A percentile compares a stretch with the other conserved stretches of the same genome.
Evolutionary conservation across 345 rosid species (phyloP).

Genomic region (Abelmoschus esculentus): DNA sequence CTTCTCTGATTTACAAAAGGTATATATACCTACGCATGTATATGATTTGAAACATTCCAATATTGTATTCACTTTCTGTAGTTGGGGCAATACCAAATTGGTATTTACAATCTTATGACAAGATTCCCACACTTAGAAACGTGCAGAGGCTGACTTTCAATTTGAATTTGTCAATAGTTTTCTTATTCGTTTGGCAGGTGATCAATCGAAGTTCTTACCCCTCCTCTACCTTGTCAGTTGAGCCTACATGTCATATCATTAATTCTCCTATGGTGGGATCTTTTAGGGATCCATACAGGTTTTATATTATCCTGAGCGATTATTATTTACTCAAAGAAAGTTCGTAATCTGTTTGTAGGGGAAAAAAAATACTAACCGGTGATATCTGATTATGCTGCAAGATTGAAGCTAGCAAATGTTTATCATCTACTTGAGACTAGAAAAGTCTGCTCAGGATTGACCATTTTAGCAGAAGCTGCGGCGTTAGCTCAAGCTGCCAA

Average conservation of each 20-base stretch:
- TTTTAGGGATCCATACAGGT: slow-evolving; percentile 7
- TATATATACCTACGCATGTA: not conserved
- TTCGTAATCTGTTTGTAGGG: not conserved
- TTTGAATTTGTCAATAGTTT: not conserved
- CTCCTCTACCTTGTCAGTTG: not conserved
- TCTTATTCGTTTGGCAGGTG: slow-evolving; percentile 8
- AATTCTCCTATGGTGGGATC: slow-evolving; percentile 4
- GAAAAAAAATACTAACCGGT: not conserved
- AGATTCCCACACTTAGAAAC: not conserved
- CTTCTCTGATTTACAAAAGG: slow-evolving; percentile 17
- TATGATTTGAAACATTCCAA: not conserved
- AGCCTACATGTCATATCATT: not conserved
- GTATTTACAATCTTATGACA: not conserved
- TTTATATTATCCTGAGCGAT: not conserved
- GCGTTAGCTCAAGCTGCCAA: slow-evolving; percentile 24
- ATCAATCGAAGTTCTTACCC: not conserved
- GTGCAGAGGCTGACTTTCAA: not conserved
- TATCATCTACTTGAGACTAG: slow-evolving; percentile 16
- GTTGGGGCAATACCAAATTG: not conserved
- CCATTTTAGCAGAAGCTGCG: slow-evolving; percentile 26
- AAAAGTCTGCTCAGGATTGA: slow-evolving; percentile 25
- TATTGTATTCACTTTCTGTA: not conserved
- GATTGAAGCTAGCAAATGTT: slow-evolving; percentile 18
- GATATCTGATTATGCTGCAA: slow-evolving; percentile 10
- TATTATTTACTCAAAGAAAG: not conserved